Conservation (phyloP, 2,329 filamentous ascomycete species). For the Albophoma yamanashiensis region DNA sequence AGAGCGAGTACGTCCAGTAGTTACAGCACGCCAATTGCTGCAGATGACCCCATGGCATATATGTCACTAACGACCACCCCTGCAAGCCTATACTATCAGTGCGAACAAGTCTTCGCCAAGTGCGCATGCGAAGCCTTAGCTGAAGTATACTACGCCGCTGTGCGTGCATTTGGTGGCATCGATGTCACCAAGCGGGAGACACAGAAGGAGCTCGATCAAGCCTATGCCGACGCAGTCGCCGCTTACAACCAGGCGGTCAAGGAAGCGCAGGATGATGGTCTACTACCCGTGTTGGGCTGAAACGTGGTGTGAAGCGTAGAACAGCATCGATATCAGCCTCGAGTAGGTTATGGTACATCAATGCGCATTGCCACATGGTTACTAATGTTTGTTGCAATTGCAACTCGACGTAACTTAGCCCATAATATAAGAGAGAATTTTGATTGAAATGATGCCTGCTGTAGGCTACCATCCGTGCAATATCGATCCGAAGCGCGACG, state of each 20-base stretch:
- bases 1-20: constrained; percentile 23
- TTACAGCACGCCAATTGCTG: background rate
- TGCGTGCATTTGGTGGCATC: constrained; percentile 23
- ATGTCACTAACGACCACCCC: background rate
- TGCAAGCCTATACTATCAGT: constrained; percentile 25
- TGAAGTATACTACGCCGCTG: constrained; percentile 29
- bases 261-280: constrained; percentile 22
- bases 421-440: too few species aligned
- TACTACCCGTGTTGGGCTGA: constrained; percentile 12
- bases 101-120: constrained; percentile 9
- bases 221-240: constrained; percentile 23
- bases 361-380: background rate
- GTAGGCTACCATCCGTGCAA: background rate
- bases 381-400: background rate
- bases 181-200: constrained; percentile 18
- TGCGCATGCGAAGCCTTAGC: constrained; percentile 22
- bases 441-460: background rate
- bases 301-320: background rate
- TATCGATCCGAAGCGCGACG: too few species aligned
- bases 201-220: constrained; percentile 12
- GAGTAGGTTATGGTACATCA: background rate
- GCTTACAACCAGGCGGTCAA: constrained; percentile 22
- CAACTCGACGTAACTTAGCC: background rate
- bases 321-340: too few species aligned
- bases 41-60: background rate